Percentiles rank a stretch among this genome's conserved stretches.
Evolutionary conservation across 2,329 filamentous ascomycete species (phyloP).

Genomic region (Ophiostoma angusticollis): DNA sequence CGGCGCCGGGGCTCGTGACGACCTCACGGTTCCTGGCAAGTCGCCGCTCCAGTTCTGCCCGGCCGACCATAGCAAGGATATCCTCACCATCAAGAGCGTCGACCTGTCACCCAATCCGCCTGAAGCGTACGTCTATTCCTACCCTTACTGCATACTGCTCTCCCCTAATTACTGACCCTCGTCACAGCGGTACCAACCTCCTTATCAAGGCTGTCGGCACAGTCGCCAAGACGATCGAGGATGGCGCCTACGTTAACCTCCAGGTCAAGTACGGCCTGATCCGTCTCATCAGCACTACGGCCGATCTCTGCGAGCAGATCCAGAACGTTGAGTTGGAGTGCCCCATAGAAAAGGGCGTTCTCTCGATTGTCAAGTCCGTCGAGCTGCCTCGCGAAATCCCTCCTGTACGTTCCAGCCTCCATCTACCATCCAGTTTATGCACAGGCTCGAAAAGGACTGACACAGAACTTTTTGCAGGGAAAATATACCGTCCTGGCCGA

Average conservation of each 20-base stretch:
- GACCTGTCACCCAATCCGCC: conserved; percentile 81
- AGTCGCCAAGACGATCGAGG: conserved; percentile 57
- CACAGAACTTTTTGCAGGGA: conserved; percentile 41
- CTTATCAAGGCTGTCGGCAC: conserved; percentile 65
- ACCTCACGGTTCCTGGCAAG: conserved; percentile 62
- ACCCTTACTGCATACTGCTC: no score
- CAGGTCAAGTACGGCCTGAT: conserved; percentile 93
- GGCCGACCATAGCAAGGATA: conserved; percentile 51
- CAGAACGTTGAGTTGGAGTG: conserved; percentile 80
- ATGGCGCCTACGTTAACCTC: conserved; percentile 71
- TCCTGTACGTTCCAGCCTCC: conserved; percentile 47
- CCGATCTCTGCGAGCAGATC: conserved; percentile 81
- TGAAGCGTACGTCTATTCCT: conserved; percentile 60
- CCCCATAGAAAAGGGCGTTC: conserved; percentile 68
- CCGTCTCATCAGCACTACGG: conserved; percentile 65
- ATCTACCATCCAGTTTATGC: no score
- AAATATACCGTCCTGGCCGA: conserved; percentile 83
- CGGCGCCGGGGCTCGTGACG: conserved; percentile 33
- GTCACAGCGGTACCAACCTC: conserved; percentile 62
- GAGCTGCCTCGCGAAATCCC: conserved; percentile 79
- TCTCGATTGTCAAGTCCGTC: conserved; percentile 66
- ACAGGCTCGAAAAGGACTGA: background rate
- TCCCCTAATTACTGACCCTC: conserved; percentile 5
- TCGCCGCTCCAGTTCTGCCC: conserved; percentile 74
- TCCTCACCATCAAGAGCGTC: conserved; percentile 65